Conservation (phyloP, 441 rosid genomes). For the Erodium texanum region DNA sequence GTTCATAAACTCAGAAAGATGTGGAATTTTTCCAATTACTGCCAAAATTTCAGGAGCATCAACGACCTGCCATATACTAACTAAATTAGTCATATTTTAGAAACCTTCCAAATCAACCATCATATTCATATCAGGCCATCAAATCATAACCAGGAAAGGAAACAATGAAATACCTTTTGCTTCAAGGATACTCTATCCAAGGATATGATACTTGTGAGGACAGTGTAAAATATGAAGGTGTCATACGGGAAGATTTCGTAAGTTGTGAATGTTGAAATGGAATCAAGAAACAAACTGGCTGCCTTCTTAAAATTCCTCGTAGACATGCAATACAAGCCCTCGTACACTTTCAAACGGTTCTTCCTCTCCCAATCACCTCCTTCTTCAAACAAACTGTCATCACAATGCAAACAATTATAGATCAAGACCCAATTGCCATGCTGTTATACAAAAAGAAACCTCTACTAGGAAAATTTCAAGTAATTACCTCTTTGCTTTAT, state of each 20-base stretch:
- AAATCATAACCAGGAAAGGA: conserved; percentile 9
- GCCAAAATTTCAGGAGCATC: conserved; percentile 99
- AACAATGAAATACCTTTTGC: conserved; percentile 58
- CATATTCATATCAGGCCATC: background rate
- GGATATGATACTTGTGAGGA: conserved; percentile 87
- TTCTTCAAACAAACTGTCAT: conserved; percentile 87
- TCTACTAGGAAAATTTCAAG: background rate
- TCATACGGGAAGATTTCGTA: conserved; percentile 93
- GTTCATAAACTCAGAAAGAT: conserved; percentile 85
- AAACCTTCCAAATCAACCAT: background rate
- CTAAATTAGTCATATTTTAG: conserved; percentile 5
- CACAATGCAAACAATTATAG: conserved; percentile 10
- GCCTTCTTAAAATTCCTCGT: conserved; percentile 89
- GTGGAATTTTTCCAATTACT: conserved; percentile 87
- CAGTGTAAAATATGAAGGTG: conserved; percentile 90
- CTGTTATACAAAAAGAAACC: conserved; percentile 3
- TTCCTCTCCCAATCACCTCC: conserved; percentile 99
- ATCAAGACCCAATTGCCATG: background rate
- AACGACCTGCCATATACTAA: conserved; percentile 56
- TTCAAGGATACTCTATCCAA: conserved; percentile 92
- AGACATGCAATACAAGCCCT: conserved; percentile 91
- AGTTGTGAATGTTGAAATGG: conserved; percentile 98
- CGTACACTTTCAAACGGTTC: conserved; percentile 93
- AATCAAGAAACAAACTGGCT: conserved; percentile 75
- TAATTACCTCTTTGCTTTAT: conserved; percentile 62